Percentiles rank a stretch among this genome's conserved stretches.
Evolutionary conservation across 441 rosid species (phyloP).

Genomic region (Corymbia citriodora): DNA sequence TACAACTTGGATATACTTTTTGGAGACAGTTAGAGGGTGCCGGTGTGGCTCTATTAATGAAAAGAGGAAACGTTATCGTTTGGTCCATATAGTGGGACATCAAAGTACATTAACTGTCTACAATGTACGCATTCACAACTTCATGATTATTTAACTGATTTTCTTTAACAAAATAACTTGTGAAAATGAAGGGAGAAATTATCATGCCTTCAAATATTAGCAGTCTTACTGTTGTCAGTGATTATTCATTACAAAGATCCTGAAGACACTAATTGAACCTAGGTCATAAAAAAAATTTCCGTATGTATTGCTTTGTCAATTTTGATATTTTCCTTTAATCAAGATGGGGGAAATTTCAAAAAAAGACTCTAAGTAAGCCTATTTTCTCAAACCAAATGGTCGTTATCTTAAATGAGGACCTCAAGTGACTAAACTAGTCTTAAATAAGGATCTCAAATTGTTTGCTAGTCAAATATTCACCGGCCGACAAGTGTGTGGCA

Average conservation of each 20-base stretch:
- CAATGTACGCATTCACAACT: constrained; percentile 51
- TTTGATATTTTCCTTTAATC: too few relatives aligned
- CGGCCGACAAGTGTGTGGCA: too few relatives aligned
- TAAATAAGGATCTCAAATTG: too few relatives aligned
- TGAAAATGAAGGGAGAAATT: background rate
- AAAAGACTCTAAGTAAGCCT: too few relatives aligned
- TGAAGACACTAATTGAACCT: background rate
- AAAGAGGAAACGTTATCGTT: constrained; percentile 12
- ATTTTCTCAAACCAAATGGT: too few relatives aligned
- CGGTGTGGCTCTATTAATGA: background rate
- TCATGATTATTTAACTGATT: background rate
- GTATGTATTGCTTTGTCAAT: background rate
- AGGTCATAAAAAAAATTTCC: background rate
- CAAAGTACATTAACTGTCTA: constrained; percentile 56
- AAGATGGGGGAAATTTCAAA: background rate
- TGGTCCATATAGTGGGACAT: constrained; percentile 79
- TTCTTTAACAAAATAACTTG: background rate
- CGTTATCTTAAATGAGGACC: too few relatives aligned
- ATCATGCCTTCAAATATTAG: background rate
- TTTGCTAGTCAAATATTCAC: too few relatives aligned
- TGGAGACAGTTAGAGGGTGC: background rate
- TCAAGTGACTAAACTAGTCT: too few relatives aligned
- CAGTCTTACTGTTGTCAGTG: background rate
- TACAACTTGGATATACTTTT: background rate
- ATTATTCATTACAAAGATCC: too few relatives aligned